Evolutionary conservation across 202 grass and related monocot species (phyloP), one percentile per base, ranked within the genome.

Genomic region (Bolboschoenoplectus hybrid): DNA sequence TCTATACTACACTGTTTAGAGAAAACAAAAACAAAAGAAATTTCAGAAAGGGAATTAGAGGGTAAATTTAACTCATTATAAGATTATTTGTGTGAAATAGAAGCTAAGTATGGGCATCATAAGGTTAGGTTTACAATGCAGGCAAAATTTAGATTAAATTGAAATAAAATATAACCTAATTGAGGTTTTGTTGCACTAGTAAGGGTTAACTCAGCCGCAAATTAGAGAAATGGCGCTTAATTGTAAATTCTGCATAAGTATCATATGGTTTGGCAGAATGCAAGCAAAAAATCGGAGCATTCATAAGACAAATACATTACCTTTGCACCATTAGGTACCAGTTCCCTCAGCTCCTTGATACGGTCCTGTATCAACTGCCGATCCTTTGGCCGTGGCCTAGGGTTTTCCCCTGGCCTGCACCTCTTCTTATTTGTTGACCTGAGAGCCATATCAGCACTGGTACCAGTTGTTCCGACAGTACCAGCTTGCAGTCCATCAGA

Each of bases 251-350:
- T 14, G 1, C 9, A 70, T 12, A 77, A 46, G 3, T 3, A 77
- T 38, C 35, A 58, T 71, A 61, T 79, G 16, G 77, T 36, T 79
- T 38, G 32, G 26, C 49, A 77, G 73, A 77, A 80, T 53, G 34
- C 34, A 61, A 73, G 49, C 49, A 50, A 60, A 86, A 61, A 82
- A 76, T 65, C 55, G 51, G 63, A 57, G 75, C 71, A 84, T 58
- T 52, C 62, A 87, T 26, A 81, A 90, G 84, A 90, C 68, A 80
- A 60, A 12, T 46, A 86, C 3, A 71, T 85, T 88, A 97, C 95
- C 95, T 97, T 97, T 64, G 93, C 87, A n/a, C 95, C 92, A 91
- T 93, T 95, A 0, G 95, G 95, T 75, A 97, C 93, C 83, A 97
- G 89, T 88, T 97, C 91, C 74, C 95, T 85, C 49, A 97, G 93